phyloP scores from a whole-genome alignment of 306 rosid species.

The Cucumis melo region DNA sequence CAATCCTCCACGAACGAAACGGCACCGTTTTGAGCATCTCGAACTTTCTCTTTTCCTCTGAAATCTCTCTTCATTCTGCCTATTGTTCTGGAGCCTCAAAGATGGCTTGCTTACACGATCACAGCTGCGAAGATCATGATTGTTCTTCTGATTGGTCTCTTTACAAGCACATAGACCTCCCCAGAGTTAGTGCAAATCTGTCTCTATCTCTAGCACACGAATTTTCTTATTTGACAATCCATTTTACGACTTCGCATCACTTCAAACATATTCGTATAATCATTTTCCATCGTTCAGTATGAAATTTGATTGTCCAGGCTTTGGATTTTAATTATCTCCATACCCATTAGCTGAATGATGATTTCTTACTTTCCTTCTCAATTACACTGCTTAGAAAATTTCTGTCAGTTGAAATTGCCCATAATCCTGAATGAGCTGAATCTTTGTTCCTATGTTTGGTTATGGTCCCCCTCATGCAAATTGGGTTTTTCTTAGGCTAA shows the following conservation, averaged over 20 bases:
- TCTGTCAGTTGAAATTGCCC: not conserved
- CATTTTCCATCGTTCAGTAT: not conserved
- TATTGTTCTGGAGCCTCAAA: not conserved
- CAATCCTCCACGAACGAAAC: not conserved
- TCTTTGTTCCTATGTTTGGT: not conserved
- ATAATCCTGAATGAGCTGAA: not conserved
- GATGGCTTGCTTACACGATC: constrained; percentile 93
- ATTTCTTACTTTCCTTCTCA: not conserved
- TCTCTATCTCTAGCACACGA: not conserved
- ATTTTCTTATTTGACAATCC: not conserved
- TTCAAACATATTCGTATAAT: not conserved
- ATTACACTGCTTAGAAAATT: not conserved
- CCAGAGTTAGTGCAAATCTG: constrained; percentile 34
- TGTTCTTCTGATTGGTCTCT: constrained; percentile 91
- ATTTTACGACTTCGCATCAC: not conserved
- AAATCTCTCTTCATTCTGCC: not conserved
- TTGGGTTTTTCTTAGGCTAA: not conserved
- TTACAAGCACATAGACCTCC: constrained; percentile 70
- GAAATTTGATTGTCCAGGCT: not conserved
- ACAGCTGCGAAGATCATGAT: constrained; percentile 92
- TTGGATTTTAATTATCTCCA: not conserved
- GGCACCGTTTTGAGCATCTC: not conserved
- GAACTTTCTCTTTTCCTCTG: not conserved
- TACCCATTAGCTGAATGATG: not conserved
- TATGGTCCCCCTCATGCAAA: not conserved